phyloP scores from a whole-genome alignment of 2,329 filamentous ascomycete species.

The Chalaropsis ovoidea region DNA sequence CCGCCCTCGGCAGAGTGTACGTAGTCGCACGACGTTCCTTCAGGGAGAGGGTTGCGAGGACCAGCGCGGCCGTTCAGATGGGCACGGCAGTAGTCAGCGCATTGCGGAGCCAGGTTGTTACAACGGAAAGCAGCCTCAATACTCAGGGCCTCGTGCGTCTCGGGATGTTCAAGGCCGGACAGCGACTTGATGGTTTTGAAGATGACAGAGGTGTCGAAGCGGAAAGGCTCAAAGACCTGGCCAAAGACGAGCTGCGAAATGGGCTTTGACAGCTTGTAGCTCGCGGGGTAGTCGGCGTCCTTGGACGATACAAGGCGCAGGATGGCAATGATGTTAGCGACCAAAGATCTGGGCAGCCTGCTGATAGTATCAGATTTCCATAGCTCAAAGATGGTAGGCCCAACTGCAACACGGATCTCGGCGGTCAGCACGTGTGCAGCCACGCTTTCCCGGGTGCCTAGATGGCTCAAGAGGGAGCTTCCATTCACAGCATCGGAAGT shows the following conservation, averaged over 20 bases:
- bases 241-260: conserved; percentile 10
- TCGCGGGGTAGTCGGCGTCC: conserved; percentile 3
- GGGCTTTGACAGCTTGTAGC: conserved; percentile 7
- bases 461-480: conserved; percentile 16
- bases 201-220: conserved; percentile 26
- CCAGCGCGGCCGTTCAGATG: conserved; percentile 49
- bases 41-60: conserved; percentile 56
- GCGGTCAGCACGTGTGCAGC: conserved; percentile 67
- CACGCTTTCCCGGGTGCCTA: conserved; percentile 27
- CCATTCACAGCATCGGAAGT: conserved; percentile 17
- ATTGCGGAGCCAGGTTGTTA: conserved; percentile 51
- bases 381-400: conserved; percentile 64
- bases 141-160: conserved; percentile 45
- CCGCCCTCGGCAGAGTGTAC: conserved; percentile 30
- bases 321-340: conserved; percentile 19
- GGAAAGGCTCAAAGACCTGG: conserved; percentile 20
- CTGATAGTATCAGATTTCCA: conserved; percentile 83
- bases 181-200: conserved; percentile 38
- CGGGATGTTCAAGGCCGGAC: conserved; percentile 32
- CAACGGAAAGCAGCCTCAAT: conserved; percentile 76
- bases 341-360: conserved; percentile 47
- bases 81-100: conserved; percentile 65
- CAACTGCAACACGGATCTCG: conserved; percentile 68
- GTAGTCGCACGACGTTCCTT: conserved; percentile 17
- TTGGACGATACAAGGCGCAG: conserved; percentile 15